Base-by-base conservation (phyloP, 2,329 filamentous ascomycete species). In the Colletotrichum sp. region DNA sequence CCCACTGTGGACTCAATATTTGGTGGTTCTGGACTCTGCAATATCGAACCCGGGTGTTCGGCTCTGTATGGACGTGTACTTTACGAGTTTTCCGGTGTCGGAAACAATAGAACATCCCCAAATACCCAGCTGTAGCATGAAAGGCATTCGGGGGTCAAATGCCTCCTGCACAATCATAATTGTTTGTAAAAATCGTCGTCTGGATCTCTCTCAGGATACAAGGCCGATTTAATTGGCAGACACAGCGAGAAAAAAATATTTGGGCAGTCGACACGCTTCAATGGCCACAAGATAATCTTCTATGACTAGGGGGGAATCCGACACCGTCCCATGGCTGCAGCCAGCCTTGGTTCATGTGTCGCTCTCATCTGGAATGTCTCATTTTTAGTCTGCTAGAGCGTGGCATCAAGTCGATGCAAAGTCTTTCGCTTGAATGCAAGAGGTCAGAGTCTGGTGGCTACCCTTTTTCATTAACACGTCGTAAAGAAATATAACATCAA, bases 141-240 rank as follows among this genome's bases (percentile, higher is more conserved):
- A 21, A 49, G 44, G 10, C n/a, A 21, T 13, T 13, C 10, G n/a
- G 44, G n/a, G n/a, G 44, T 12, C 9, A 49, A n/a, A 13, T 6
- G n/a, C n/a, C n/a, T 21, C n/a, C 10, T 12, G 44, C 44, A 13
- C n/a, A 21, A 13, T 13, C 18, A 49, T 21, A 0, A 2, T 13
- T 49, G 2, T 12, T 13, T 49, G n/a, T 3, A 12, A 8, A 13
- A 8, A 21, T 0, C n/a, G 3, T 21, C n/a, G 10, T 49, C n/a
- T 21, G 0, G 0, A 21, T 6, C 6, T n/a, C 2, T n/a, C 3
- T 3, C 3, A 13, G 44, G 10, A 12, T 21, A 7, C 1, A 49
- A 13, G 6, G 44, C 44, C 44, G 1, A 21, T 49, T 49, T 21
- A n/a, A 13, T 5, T 21, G 44, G n/a, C 10, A 49, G 12, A 13